Percentiles rank a stretch among this genome's conserved stretches.
These are phyloP conservation scores for Ophiobolus disseminans DNA, from an alignment of 2,329 filamentous ascomycete species.

Conservation along the genomic window DNA sequence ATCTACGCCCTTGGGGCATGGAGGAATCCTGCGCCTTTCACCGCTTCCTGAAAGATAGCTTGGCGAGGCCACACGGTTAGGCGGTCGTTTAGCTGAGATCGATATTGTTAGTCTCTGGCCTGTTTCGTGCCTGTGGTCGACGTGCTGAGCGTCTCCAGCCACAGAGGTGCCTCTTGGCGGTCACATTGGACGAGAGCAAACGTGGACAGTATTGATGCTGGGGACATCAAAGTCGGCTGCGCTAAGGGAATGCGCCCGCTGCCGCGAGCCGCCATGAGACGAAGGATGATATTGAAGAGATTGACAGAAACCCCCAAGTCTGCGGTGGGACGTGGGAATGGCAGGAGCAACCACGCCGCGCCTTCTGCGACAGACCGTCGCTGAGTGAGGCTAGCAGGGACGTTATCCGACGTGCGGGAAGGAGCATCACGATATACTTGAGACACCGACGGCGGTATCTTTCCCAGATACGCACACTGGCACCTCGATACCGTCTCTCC, in stretches of 20 bases:
- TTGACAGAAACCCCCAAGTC: not conserved
- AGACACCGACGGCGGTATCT: constrained; percentile 27
- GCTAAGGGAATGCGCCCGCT: constrained; percentile 30
- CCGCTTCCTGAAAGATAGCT: constrained; percentile 14
- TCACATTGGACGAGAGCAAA: constrained; percentile 25
- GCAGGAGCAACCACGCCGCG: constrained; percentile 21
- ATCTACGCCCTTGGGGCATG: not conserved
- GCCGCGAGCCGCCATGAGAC: constrained; percentile 29
- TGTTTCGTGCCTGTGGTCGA: constrained; percentile 11
- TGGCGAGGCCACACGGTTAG: constrained; percentile 19
- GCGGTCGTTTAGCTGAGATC: constrained; percentile 3
- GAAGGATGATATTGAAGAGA: constrained; percentile 10
- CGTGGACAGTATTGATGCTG: constrained; percentile 19
- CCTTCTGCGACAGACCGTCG: constrained; percentile 12
- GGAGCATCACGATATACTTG: constrained; percentile 24
- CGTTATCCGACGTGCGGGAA: constrained; percentile 19
- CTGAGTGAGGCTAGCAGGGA: constrained; percentile 22
- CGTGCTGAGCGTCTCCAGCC: constrained; percentile 14
- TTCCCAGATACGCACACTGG: constrained; percentile 13
- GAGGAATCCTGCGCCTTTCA: constrained; percentile 14
- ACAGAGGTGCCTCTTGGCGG: constrained; percentile 23
- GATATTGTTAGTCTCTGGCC: constrained; percentile 9
- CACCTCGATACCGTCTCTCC: constrained; percentile 22
- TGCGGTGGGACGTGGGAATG: constrained; percentile 4
- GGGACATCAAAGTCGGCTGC: constrained; percentile 22